Percentiles rank a stretch among this genome's conserved stretches.
Conservation (phyloP, 2,329 filamentous ascomycete genomes). For the Colletotrichum sp. region DNA sequence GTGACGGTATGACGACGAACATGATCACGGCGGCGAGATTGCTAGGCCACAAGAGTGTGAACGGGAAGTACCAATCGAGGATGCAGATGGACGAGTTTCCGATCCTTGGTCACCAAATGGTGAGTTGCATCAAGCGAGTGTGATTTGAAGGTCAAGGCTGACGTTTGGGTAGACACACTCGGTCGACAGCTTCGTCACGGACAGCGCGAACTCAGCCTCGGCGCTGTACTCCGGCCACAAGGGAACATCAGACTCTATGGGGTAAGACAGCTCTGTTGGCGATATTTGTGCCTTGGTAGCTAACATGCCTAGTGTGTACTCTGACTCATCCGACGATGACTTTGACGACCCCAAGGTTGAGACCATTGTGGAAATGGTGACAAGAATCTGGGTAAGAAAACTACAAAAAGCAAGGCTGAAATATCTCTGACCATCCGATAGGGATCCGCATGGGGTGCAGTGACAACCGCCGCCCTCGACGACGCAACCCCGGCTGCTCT, state of each 20-base stretch:
- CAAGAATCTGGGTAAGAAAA: slow-evolving; percentile 66
- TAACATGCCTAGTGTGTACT: slow-evolving; percentile 63
- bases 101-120: slow-evolving; percentile 82
- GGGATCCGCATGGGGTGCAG: slow-evolving; percentile 65
- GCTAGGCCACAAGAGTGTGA: slow-evolving; percentile 81
- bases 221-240: slow-evolving; percentile 86
- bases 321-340: slow-evolving; percentile 72
- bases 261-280: slow-evolving; percentile 41
- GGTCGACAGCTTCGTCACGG: slow-evolving; percentile 84
- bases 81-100: slow-evolving; percentile 85
- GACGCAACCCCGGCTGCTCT: slow-evolving; percentile 84
- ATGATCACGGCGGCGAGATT: slow-evolving; percentile 81
- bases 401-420: rapidly evolving
- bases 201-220: slow-evolving; percentile 84
- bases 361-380: slow-evolving; percentile 81
- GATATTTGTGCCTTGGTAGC: not conserved
- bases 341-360: slow-evolving; percentile 90
- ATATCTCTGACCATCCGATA: slow-evolving; percentile 17
- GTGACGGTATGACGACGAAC: slow-evolving; percentile 73
- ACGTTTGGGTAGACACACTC: slow-evolving; percentile 66
- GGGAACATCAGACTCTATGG: slow-evolving; percentile 81
- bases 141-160: not conserved
- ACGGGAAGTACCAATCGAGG: slow-evolving; percentile 79
- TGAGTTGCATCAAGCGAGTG: not conserved
- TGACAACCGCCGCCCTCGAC: slow-evolving; percentile 79